Evolutionary conservation across 148 eudicot genomes (phyloP).

Genomic region (Chenopodium suecicum): DNA sequence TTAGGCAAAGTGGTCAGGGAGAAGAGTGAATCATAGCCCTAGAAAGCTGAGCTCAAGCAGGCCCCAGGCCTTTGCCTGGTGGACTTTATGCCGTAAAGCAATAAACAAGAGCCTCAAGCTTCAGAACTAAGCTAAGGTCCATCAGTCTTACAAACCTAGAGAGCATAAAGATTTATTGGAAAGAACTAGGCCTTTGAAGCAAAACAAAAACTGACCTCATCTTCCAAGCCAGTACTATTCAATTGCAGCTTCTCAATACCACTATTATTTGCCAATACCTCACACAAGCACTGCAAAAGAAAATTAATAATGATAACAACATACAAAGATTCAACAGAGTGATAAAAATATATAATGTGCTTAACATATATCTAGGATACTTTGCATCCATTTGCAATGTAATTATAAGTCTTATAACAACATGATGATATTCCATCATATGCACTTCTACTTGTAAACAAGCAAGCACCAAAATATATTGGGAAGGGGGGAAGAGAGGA

Average conservation of each 20-base stretch:
- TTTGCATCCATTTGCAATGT: neutral
- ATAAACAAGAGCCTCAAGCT: neutral
- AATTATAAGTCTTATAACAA: neutral
- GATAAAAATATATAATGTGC: neutral
- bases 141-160: neutral
- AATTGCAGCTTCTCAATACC: constrained; percentile 86
- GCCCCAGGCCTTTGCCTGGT: neutral
- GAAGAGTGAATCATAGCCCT: neutral
- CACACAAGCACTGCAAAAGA: constrained; percentile 55
- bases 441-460: neutral
- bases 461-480: neutral
- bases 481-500: neutral
- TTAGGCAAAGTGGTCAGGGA: neutral
- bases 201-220: constrained; percentile 64
- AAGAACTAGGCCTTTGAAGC: neutral
- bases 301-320: neutral
- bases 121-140: neutral
- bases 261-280: constrained; percentile 61
- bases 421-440: neutral
- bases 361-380: neutral
- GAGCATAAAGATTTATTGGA: neutral
- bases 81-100: neutral
- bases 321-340: neutral
- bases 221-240: constrained; percentile 78
- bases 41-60: neutral